Base-by-base conservation (phyloP, 2,329 filamentous ascomycete species). In the Aureobasidium sp. region DNA sequence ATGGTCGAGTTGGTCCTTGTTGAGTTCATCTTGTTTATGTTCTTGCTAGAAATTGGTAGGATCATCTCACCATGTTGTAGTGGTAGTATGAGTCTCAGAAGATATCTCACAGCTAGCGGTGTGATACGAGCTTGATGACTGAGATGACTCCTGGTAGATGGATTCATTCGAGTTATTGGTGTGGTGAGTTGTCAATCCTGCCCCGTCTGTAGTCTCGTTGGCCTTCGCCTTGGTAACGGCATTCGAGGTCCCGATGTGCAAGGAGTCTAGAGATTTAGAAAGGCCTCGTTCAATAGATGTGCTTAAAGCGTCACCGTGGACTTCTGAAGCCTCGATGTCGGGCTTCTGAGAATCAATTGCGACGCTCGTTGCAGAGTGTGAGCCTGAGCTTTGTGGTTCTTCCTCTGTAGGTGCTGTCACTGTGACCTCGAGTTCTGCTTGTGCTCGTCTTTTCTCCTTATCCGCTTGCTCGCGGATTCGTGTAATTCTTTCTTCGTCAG, bases 401-500 rank as follows among this genome's bases (percentile, higher is more conserved):
- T 59, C 42, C 42, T 59, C 12, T 1, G 29, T 22, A 37, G 56
- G 22, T 29, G 39, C 15, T 15, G 8, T 20, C 27, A 42, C 29
- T 14, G 9, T 29, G 31, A n/a, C 44, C 14, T 59, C 57, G 11
- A 61, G 45, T 25, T 61, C 57, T 27, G 57, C 45, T 25, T 61
- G 45, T 17, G 47, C 57, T 44, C 27, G n/a, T 39, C 47, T 63
- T 36, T 63, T 61, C 8, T 64, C 63, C 22, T 63, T 61, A 39
- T 68, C 65, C 27, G 67, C 65, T 20, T 63, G 48, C 37, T 48
- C 45, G 31, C 67, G 55, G 29, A 72, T 47, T 20, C 69, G 65
- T 52, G 71, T 69, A n/a, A 66, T 49, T 39, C 70, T 63, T 62
- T 71, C 69, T 14, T 65, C 64, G 5, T 70, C 45, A 1, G 70